These are phyloP conservation scores for Cucurbitaria berberidis DNA, from an alignment of 2,329 filamentous ascomycete species.

Conservation along the genomic window DNA sequence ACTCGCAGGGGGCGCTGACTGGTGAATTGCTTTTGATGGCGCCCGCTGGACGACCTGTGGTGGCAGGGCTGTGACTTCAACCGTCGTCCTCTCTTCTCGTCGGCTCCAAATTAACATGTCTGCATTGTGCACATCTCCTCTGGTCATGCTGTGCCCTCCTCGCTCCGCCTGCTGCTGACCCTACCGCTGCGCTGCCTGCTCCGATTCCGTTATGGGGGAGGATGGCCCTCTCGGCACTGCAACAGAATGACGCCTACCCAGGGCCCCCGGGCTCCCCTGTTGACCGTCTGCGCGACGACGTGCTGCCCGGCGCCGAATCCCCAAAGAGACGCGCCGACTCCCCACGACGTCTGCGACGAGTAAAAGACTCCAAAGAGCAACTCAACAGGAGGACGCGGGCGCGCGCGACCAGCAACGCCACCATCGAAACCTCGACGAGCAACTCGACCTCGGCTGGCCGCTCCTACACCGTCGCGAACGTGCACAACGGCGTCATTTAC, in stretches of 20 bases:
- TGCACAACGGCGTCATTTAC: constrained; percentile 57
- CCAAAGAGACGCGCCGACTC: constrained; percentile 39
- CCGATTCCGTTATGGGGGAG: constrained; percentile 39
- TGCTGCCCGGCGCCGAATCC: constrained; percentile 34
- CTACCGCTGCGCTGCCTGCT: constrained; percentile 28
- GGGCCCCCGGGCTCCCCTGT: constrained; percentile 36
- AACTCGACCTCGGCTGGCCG: constrained; percentile 40
- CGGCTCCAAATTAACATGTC: constrained; percentile 35
- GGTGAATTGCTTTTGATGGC: constrained; percentile 33
- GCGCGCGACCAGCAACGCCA: constrained; percentile 41
- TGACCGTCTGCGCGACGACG: constrained; percentile 33
- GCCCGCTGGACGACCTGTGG: constrained; percentile 23
- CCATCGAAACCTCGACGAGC: constrained; percentile 36
- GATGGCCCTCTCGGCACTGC: constrained; percentile 45
- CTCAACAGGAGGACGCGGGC: constrained; percentile 42
- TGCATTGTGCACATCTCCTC: constrained; percentile 29
- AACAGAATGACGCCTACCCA: constrained; percentile 38
- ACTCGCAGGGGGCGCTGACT: constrained; percentile 20
- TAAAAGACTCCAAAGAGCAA: constrained; percentile 48
- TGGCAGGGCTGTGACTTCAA: constrained; percentile 32
- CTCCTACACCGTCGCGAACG: constrained; percentile 56
- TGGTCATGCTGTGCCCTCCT: constrained; percentile 27
- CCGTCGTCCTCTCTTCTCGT: constrained; percentile 25
- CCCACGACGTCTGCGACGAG: constrained; percentile 41
- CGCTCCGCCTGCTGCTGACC: constrained; percentile 25